These are phyloP conservation scores for Phalaenopsis equestris DNA, from an alignment of 106 monocot species.

Conservation along the genomic window DNA sequence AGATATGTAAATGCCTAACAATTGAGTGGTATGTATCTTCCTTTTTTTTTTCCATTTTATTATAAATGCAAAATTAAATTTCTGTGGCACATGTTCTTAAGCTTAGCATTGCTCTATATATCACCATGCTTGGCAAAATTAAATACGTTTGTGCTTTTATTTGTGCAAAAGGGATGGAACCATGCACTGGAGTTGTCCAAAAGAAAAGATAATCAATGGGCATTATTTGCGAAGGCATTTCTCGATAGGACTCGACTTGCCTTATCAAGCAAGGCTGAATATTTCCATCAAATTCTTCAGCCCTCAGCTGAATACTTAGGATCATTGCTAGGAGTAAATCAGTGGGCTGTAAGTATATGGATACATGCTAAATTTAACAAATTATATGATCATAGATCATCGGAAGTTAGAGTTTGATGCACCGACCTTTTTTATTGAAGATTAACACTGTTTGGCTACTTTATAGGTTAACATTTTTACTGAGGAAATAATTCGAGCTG, in stretches of 20 bases:
- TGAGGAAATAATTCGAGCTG: slow-evolving; percentile 97
- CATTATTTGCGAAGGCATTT: slow-evolving; percentile 85
- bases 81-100: background rate
- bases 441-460: background rate
- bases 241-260: slow-evolving; percentile 89
- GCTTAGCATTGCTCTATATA: background rate
- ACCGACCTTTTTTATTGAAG: background rate
- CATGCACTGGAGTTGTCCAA: slow-evolving; percentile 67
- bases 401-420: background rate
- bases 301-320: slow-evolving; percentile 98
- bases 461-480: slow-evolving; percentile 77
- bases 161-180: slow-evolving; percentile 72
- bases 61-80: background rate
- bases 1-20: no score
- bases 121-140: background rate
- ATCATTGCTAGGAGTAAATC: slow-evolving; percentile 69
- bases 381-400: background rate
- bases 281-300: slow-evolving; percentile 75
- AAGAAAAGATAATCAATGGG: slow-evolving; percentile 71
- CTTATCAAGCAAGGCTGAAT: slow-evolving; percentile 77
- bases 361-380: slow-evolving; percentile 1
- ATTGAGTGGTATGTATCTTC: no score
- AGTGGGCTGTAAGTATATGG: slow-evolving; percentile 69
- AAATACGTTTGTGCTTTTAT: background rate
- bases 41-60: background rate